Evolutionary conservation across 768 basidiomycete genomes (phyloP), one percentile per base, ranked within the genome.

Genomic region (Mycena epipterygia): DNA sequence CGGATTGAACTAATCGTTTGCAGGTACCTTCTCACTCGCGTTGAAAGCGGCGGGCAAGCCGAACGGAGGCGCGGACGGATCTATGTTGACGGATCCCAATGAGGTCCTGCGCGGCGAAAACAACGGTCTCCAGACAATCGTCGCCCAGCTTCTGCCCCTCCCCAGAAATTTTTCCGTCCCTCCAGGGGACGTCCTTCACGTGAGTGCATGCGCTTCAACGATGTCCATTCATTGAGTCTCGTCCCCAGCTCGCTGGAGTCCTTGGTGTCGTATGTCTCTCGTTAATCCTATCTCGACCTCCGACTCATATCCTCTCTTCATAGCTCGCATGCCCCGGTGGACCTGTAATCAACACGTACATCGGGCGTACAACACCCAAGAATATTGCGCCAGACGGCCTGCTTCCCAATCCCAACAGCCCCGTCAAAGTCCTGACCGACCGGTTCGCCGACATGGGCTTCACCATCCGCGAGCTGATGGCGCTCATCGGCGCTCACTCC

Each of bases 51-150:
- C 29, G 12, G 68, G 61, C 14, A 29, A 32, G 6, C 51, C 56
- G 9, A 70, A 64, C 12, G 68, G 68, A 16, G 68, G n/a, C 7
- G 52, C 68, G 2, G 68, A 70, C 41, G 68, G 68, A 0, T 70
- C 68, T 1, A 61, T 69, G 59, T 25, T 69, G 14, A 9, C 12
- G 21, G 48, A 63, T 46, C 60, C 67, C 19, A 32, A 7, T n/a
- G 57, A 59, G 57, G 61, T 63, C 14, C n/a, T 37, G 13, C 61
- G 48, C 23, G n/a, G 27, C 5, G 44, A 49, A 11, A 63, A 63
- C 32, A 63, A 51, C n/a, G 61, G 61, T 13, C 37, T 63, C 19
- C 46, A 51, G 5, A 21, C 5, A n/a, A 63, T 63, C 46, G 61
- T 63, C 32, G 19, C 30, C 17, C 17, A 27, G 16, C 49, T 64